Percentiles rank a stretch among this genome's conserved stretches.
Conservation (phyloP, 2,329 filamentous ascomycete genomes). For the Claviceps sorghi region DNA sequence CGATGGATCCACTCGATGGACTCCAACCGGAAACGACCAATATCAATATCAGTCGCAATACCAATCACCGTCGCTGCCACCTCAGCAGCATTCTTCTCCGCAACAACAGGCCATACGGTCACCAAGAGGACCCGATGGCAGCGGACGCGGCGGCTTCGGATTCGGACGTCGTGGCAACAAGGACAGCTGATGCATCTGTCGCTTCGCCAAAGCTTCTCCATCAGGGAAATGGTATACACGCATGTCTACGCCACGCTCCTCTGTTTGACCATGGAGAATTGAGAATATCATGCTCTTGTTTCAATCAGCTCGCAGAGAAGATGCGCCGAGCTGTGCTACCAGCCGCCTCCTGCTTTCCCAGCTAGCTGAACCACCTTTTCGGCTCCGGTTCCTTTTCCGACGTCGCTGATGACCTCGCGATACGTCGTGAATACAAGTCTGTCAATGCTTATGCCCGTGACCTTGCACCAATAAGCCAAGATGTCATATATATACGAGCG, state of each 20-base stretch:
- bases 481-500: conserved; percentile 49
- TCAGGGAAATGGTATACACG: not conserved
- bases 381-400: conserved; percentile 66
- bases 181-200: conserved; percentile 16
- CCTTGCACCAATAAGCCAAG: conserved; percentile 59
- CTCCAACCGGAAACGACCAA: conserved; percentile 35
- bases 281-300: not conserved
- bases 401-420: conserved; percentile 85
- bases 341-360: conserved; percentile 82
- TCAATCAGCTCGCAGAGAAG: not conserved
- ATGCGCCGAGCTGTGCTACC: conserved; percentile 38
- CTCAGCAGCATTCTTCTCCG: not conserved
- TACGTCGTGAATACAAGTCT: conserved; percentile 75
- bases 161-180: conserved; percentile 49
- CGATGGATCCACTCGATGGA: conserved; percentile 16
- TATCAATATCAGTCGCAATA: not conserved
- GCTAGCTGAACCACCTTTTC: conserved; percentile 79
- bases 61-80: not conserved
- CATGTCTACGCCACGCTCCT: conserved; percentile 11
- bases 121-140: conserved; percentile 65
- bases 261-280: not conserved
- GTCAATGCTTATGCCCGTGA: conserved; percentile 55
- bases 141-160: conserved; percentile 62
- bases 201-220: not conserved
- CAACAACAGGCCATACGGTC: conserved; percentile 56